Evolutionary conservation across 2,329 filamentous ascomycete species (phyloP), one percentile per base, ranked within the genome.

Genomic region (Fusarium beomiforme): DNA sequence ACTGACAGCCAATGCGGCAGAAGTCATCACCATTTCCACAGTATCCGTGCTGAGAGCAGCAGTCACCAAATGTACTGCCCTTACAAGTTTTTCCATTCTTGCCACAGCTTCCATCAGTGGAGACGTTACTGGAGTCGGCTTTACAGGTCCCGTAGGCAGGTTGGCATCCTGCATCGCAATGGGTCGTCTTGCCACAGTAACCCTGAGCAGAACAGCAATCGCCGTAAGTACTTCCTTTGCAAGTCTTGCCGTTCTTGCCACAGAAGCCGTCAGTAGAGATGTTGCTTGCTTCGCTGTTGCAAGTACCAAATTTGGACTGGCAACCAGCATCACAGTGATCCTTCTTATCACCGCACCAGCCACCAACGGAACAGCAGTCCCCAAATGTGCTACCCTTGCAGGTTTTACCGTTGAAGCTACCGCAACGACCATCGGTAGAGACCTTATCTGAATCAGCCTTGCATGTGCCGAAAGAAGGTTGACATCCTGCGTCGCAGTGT

Each of bases 221-320:
- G 2, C 62, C 62, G 6, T 8, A 64, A 2, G 3, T 3, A 6
- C 62, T 65, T 0, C 59, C 63, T n/a, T 66, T 66, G 7, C 51
- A 66, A 31, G 29, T 66, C 39, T 65, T 65, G 8, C 63, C 59
- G 5, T 65, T 65, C 26, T 63, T 65, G 11, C 58, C 50, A 5
- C 59, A 62, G 11, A 26, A 24, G 2, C 51, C 42, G 23, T 62
- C 59, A 2, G 59, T 43, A 1, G 59, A 62, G 10, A 62, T 31
- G 14, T 26, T 16, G 1, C n/a, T n/a, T n/a, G n/a, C 9, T 4
- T 41, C 37, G 12, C 5, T 12, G 8, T 19, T 19, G 21, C 47
- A 51, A 5, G 47, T 39, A 7, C 47, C 47, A 11, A 51, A 51
- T 6, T 26, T 29, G 12, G 49, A 19, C 21, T 51, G 34, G 8